Evolutionary conservation across 108 stramenopile genomes (phyloP), one percentile per base, ranked within the genome.

Genomic region (Cyclotella sp.): DNA sequence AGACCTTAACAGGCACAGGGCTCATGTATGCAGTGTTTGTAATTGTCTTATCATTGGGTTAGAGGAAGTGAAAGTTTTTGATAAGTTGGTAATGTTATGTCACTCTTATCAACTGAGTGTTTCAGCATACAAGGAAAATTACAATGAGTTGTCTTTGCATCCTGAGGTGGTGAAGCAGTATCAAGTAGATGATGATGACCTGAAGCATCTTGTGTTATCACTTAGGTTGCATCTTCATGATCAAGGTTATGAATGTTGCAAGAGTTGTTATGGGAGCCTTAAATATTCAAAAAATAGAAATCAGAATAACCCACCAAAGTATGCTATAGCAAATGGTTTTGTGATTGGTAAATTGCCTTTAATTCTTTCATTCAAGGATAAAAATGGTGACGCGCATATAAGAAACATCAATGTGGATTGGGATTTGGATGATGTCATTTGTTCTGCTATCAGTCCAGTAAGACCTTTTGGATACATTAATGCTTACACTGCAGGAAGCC

Each of bases 121-220:
- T 47, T 68, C 1, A 77, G 42, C 10, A 63, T 65, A 66, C 34
- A 39, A 27, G 22, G 43, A 75, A 59, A n/a, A 66, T 24, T 73
- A 45, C 19, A 52, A 67, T 55, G 27, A 45, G 2, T 34, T 43
- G 8, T 22, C 63, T 10, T 47, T 77, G 16, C 30, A 77, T 40
- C 39, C 46, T 9, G 40, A 53, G 14, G 19, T 70, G 0, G 42
- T 28, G 22, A 44, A 58, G 13, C 62, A 77, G 62, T 70, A 77
- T 63, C 47, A 52, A 53, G 49, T 77, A 6, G 19, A 62, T 24
- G 76, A 60, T 51, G 28, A 47, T n/a, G 75, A 44, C 24, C 8
- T 63, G 41, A 51, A 77, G 41, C 61, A 43, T n/a, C 9, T 77
- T 3, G 45, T 77, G 21, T 51, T 77, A 7, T 77, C 68, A 14